phyloP scores from a whole-genome alignment of 306 rosid species.

The Pyrus communis region DNA sequence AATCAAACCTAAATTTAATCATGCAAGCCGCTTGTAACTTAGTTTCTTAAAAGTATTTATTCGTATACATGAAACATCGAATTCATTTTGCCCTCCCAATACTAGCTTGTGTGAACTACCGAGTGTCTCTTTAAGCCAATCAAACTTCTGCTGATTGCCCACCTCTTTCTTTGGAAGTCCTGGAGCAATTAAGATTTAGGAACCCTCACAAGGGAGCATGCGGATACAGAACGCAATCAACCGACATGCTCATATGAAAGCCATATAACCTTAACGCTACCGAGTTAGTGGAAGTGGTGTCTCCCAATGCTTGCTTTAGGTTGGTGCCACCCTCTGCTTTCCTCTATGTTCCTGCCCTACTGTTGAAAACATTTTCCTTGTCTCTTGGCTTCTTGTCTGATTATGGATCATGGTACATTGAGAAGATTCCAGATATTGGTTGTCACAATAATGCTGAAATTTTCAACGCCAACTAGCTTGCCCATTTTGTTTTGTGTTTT shows the following conservation, averaged over 20 bases:
- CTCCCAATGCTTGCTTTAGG: neutral
- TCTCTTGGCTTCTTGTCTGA: constrained; percentile 12
- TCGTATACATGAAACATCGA: too few species aligned
- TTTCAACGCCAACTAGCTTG: neutral
- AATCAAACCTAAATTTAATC: too few species aligned
- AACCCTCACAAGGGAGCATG: neutral
- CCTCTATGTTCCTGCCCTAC: neutral
- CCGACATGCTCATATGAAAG: constrained; percentile 4
- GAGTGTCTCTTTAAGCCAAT: too few species aligned
- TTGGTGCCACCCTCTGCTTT: neutral
- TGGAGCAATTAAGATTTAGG: neutral
- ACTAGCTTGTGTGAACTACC: too few species aligned
- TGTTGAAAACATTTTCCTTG: constrained; percentile 15
- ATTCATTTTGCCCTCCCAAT: too few species aligned
- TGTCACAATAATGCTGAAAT: neutral
- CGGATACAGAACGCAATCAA: neutral
- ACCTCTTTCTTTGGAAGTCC: too few species aligned
- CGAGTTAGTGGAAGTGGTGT: constrained; percentile 18
- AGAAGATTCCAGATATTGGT: neutral
- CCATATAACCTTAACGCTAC: neutral
- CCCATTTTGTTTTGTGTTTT: too few species aligned
- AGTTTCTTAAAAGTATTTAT: too few species aligned
- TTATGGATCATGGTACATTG: neutral
- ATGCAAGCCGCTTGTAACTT: too few species aligned
- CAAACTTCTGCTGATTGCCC: too few species aligned